Conservation (phyloP, 1,284 basidiomycete genomes). For the Crepidotus sp. region DNA sequence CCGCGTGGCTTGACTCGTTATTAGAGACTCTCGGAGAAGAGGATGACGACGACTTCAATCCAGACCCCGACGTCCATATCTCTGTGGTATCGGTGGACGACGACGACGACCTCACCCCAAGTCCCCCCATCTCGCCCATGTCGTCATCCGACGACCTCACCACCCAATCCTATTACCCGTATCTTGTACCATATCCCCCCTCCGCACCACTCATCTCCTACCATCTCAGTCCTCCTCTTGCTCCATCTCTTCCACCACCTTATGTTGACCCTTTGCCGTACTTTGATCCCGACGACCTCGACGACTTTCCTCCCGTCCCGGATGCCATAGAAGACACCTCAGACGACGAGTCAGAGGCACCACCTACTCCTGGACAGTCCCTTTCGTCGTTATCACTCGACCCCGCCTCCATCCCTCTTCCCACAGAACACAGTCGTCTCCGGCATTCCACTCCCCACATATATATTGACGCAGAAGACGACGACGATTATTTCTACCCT, state of each 20-base stretch:
- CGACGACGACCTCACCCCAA: constrained; percentile 43
- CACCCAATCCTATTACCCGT: constrained; percentile 43
- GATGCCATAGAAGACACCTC: constrained; percentile 76
- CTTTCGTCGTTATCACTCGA: constrained; percentile 36
- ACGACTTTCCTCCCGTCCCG: constrained; percentile 53
- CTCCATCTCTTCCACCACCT: constrained; percentile 28
- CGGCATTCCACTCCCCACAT: constrained; percentile 44
- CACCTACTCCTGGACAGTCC: constrained; percentile 46
- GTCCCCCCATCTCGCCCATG: constrained; percentile 56
- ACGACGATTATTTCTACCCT: constrained; percentile 49
- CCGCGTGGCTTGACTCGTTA: constrained; percentile 71
- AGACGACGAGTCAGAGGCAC: constrained; percentile 70
- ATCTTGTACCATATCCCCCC: constrained; percentile 54
- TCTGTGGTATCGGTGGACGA: constrained; percentile 39
- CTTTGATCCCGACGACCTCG: constrained; percentile 50
- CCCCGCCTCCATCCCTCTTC: constrained; percentile 40
- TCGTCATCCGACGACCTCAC: constrained; percentile 65
- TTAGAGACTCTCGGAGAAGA: constrained; percentile 60
- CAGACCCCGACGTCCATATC: constrained; percentile 33
- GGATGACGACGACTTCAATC: constrained; percentile 45
- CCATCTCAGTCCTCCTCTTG: constrained; percentile 35
- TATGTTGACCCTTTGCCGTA: constrained; percentile 55
- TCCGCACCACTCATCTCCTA: constrained; percentile 45
- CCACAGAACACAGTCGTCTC: constrained; percentile 39
- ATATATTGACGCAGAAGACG: constrained; percentile 50